Percentiles rank a stretch among this genome's conserved stretches.
Conservation (phyloP, 306 rosid species). For the Cicer yamashitae region DNA sequence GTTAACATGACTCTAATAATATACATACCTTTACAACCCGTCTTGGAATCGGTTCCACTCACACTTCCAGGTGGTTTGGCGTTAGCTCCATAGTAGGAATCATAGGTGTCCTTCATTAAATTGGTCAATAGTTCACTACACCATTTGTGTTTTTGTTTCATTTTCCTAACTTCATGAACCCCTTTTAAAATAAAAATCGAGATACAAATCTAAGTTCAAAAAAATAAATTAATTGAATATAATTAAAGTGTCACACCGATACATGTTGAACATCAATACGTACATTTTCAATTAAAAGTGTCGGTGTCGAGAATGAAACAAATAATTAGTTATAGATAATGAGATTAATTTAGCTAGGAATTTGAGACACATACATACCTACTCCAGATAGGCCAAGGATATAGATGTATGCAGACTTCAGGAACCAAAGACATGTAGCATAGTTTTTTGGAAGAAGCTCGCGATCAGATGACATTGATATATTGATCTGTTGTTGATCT, state of each 20-base stretch:
- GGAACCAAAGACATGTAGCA: not conserved
- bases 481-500: not conserved
- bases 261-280: too few species aligned
- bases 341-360: not conserved
- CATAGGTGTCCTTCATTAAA: not conserved
- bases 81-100: slow-evolving; percentile 26
- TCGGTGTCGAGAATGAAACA: too few species aligned
- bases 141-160: slow-evolving; percentile 46
- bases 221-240: too few species aligned
- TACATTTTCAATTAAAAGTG: too few species aligned
- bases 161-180: not conserved
- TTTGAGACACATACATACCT: not conserved
- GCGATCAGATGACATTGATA: not conserved
- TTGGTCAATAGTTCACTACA: slow-evolving; percentile 43
- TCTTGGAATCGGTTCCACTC: not conserved
- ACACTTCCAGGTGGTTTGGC: not conserved
- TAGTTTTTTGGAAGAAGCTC: slow-evolving; percentile 16
- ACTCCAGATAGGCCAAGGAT: slow-evolving; percentile 22
- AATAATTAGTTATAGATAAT: not conserved
- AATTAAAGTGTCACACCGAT: too few species aligned
- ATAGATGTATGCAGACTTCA: slow-evolving; percentile 8
- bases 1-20: not conserved
- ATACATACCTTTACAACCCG: not conserved
- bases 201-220: not conserved
- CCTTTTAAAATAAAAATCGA: not conserved